A percentile compares a stretch with the other conserved stretches of the same genome.
Conservation (phyloP, 176 grass and related monocot genomes). For the Avena sativa region DNA sequence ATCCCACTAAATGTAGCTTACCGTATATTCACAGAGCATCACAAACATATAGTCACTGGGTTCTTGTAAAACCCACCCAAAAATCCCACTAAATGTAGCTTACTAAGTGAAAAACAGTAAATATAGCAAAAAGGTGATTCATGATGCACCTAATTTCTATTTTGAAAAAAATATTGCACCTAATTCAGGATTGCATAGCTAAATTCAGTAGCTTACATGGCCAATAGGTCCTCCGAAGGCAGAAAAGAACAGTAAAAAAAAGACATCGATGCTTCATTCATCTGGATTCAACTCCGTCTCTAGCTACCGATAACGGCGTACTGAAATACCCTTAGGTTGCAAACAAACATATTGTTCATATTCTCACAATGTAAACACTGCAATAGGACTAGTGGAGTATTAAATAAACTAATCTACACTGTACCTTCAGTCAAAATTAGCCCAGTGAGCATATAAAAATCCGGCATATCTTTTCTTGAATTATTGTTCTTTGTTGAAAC, state of each 20-base stretch:
- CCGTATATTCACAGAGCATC: neutral
- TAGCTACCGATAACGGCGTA: slow-evolving; percentile 13
- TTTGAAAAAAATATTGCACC: neutral
- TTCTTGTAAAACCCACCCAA: no score
- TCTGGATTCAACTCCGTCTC: neutral
- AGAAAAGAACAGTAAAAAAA: neutral
- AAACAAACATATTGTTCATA: neutral
- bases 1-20: neutral
- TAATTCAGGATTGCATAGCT: neutral
- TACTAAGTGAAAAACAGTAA: neutral
- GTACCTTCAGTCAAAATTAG: slow-evolving; percentile 24
- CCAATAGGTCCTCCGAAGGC: neutral
- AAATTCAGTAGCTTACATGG: neutral
- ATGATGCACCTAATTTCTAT: neutral
- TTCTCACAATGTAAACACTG: slow-evolving; percentile 11
- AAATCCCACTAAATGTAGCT: neutral
- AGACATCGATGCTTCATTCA: neutral
- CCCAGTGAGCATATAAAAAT: slow-evolving; percentile 31
- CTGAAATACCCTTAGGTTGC: neutral
- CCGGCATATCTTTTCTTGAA: no score
- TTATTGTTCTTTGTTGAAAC: no score
- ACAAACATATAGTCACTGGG: neutral
- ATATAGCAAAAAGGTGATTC: neutral
- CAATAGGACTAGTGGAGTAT: neutral
- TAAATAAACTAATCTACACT: neutral